Conservation (phyloP, 352 stramenopile species). For the Pythium angustatum region DNA sequence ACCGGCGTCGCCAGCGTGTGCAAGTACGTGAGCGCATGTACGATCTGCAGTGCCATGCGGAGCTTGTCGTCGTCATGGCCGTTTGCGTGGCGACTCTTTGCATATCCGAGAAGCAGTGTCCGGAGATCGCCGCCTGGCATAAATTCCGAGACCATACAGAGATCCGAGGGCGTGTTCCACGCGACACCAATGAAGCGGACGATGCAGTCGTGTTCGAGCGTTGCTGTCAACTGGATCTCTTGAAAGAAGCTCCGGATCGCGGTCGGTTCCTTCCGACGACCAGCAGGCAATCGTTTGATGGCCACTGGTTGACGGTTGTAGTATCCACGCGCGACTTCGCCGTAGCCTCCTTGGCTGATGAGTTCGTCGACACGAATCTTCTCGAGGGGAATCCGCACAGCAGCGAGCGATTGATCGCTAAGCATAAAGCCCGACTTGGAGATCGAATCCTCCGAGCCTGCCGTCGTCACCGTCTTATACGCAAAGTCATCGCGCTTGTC, state of each 20-base stretch:
- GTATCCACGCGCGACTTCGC: background rate
- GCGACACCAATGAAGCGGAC: slow-evolving; percentile 44
- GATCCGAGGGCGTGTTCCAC: slow-evolving; percentile 36
- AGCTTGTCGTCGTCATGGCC: slow-evolving; percentile 38
- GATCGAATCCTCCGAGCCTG: background rate
- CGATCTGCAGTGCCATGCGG: slow-evolving; percentile 34
- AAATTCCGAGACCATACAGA: slow-evolving; percentile 43
- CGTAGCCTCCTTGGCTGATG: background rate
- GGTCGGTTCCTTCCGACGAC: background rate
- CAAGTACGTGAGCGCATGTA: slow-evolving; percentile 42
- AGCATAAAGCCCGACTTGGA: background rate
- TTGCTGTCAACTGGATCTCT: slow-evolving; percentile 30
- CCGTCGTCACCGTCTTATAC: background rate
- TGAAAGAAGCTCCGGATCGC: slow-evolving; percentile 18
- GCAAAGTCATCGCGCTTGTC: background rate
- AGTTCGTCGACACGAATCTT: background rate
- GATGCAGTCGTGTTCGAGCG: slow-evolving; percentile 42
- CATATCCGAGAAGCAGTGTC: slow-evolving; percentile 26
- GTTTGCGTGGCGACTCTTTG: slow-evolving; percentile 2
- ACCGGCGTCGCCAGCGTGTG: slow-evolving; percentile 31
- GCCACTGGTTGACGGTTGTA: slow-evolving; percentile 1
- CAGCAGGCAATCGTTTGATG: background rate
- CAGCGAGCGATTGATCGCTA: background rate
- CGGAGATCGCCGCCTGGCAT: slow-evolving; percentile 45
- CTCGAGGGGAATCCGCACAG: background rate